Percentiles rank a stretch among this genome's conserved stretches.
phyloP scores from a whole-genome alignment of 768 basidiomycete genomes.

The Leucocoprinus leucothites region DNA sequence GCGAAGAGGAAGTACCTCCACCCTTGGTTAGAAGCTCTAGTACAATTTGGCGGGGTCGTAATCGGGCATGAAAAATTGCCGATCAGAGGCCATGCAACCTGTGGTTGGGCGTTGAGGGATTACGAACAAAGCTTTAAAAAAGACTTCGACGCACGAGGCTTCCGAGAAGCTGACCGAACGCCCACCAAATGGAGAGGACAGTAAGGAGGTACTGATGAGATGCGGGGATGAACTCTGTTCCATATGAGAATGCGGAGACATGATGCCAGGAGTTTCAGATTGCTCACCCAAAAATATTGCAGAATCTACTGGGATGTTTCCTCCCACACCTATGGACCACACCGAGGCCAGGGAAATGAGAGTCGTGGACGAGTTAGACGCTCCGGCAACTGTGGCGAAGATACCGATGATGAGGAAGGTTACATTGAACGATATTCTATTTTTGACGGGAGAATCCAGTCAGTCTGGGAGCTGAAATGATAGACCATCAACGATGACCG shows the following conservation, averaged over 20 bases:
- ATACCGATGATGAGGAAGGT: constrained; percentile 66
- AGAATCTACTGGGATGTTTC: constrained; percentile 67
- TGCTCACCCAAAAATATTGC: constrained; percentile 68
- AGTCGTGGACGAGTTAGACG: constrained; percentile 46
- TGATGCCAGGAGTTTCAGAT: not conserved
- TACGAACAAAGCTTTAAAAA: not conserved
- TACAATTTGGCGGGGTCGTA: constrained; percentile 31
- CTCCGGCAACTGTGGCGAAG: constrained; percentile 63
- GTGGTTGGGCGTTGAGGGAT: not conserved
- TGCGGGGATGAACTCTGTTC: constrained; percentile 62
- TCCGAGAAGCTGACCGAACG: constrained; percentile 68
- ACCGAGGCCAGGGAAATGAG: constrained; percentile 50
- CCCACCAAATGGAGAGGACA: constrained; percentile 78
- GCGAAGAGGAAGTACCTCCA: constrained; percentile 77
- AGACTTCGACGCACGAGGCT: constrained; percentile 28
- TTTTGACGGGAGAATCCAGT: not conserved
- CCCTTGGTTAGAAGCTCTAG: constrained; percentile 54
- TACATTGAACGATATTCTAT: constrained; percentile 62
- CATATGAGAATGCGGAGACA: not conserved
- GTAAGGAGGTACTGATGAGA: constrained; percentile 77
- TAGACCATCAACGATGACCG: constrained; percentile 5
- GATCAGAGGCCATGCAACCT: constrained; percentile 77
- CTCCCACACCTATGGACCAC: constrained; percentile 69
- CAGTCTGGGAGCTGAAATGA: constrained; percentile 3
- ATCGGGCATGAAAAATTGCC: constrained; percentile 59